Evolutionary conservation across 495 filamentous ascomycete genomes (phyloP), one percentile per base, ranked within the genome.

Genomic region (Hypoxylon lenormandii): DNA sequence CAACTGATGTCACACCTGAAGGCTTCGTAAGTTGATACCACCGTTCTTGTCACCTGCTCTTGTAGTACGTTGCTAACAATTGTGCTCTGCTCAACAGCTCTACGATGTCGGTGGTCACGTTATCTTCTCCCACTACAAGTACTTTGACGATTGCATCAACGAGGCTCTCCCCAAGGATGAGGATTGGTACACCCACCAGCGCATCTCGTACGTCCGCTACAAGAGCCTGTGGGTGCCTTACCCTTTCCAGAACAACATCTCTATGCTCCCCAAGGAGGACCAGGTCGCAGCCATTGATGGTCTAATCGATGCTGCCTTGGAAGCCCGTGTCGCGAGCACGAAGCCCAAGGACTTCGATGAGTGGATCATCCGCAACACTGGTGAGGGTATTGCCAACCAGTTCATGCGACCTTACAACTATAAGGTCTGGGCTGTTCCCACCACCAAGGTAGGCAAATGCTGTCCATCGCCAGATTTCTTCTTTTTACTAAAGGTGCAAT

Each of bases 391-490:
- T 68, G 95, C 95, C 61, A 89, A 99, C 79, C 83, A 94, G 56
- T 99, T 99, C 89, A 99, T 99, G 95, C 84, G 96, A 73, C 95
- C 95, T 46, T 99, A 99, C 87, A 99, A 99, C 88, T 98, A 88
- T 89, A 99, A 99, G 83, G 95, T 98, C 76, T 99, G 95, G 95
- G 96, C 95, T 60, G 94, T 98, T 74, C 95, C 96, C 38, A 98
- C 96, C 22, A 96, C 91, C 61, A 96, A 96, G 91, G 95, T 97
- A 86, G 66, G 82, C 51, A 19, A 57, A 33, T 15, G 5, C 28
- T 10, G 4, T 37, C n/a, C 51, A 12, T 2, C 33, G 22, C 33
- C 33, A 46, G 5, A 10, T 0, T n/a, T 16, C 45, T 36, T n/a
- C 16, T 42, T n/a, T 15, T 42, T 10, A 49, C 43, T 64, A 53